Evolutionary conservation across 1,139 yeast species (phyloP).

Genomic region (Yarrowia galli): DNA sequence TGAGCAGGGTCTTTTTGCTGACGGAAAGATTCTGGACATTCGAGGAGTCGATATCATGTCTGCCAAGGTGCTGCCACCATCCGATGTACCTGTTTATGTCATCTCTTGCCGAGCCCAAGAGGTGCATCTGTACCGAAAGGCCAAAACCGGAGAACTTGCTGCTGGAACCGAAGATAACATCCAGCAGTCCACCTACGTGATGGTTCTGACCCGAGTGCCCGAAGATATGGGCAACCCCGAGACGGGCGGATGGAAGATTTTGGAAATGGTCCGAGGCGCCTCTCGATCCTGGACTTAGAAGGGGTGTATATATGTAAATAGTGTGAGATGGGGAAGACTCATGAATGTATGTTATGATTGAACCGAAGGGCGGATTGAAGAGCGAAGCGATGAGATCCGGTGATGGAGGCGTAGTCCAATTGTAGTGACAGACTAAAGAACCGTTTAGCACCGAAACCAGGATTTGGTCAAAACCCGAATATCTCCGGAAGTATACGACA

Average conservation of each 20-base stretch:
- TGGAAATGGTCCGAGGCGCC: slow-evolving; percentile 95
- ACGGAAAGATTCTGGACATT: slow-evolving; percentile 89
- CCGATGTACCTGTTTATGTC: slow-evolving; percentile 90
- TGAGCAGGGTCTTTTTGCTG: slow-evolving; percentile 91
- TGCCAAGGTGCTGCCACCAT: slow-evolving; percentile 88
- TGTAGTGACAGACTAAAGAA: no score
- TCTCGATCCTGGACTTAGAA: slow-evolving; percentile 84
- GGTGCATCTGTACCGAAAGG: slow-evolving; percentile 84
- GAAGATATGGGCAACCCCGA: slow-evolving; percentile 89
- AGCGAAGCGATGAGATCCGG: not conserved
- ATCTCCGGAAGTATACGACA: no score
- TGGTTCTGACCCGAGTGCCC: slow-evolving; percentile 92
- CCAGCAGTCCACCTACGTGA: slow-evolving; percentile 89
- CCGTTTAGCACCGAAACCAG: no score
- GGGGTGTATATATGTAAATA: slow-evolving; percentile 32
- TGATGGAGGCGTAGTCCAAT: no score
- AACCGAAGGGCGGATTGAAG: not conserved
- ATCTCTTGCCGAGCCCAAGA: slow-evolving; percentile 98
- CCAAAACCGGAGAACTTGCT: slow-evolving; percentile 90
- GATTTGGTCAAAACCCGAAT: no score
- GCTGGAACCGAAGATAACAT: slow-evolving; percentile 97
- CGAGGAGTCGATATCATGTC: slow-evolving; percentile 94
- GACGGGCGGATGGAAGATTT: slow-evolving; percentile 97
- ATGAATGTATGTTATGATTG: no score
- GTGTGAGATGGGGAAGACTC: no score